Percentiles rank a stretch among this genome's conserved stretches.
Evolutionary conservation across 2,329 filamentous ascomycete genomes (phyloP).

Genomic region (Aspergillus udagawae): DNA sequence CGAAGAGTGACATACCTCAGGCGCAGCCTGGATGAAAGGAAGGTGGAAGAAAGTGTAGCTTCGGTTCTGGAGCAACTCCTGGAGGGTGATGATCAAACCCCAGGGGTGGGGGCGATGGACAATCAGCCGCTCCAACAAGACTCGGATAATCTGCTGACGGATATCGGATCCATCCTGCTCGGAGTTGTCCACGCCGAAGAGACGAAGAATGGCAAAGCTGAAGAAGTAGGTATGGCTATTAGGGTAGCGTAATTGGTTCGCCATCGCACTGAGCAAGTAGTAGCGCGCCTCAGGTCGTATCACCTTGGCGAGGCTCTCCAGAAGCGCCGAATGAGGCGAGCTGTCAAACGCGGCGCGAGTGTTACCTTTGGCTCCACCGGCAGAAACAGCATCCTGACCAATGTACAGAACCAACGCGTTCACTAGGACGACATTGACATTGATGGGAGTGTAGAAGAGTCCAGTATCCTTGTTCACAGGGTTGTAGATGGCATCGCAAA

Average conservation of each 20-base stretch:
- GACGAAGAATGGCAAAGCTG: slow-evolving; percentile 74
- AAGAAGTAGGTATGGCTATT: slow-evolving; percentile 92
- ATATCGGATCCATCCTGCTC: slow-evolving; percentile 72
- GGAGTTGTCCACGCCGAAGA: slow-evolving; percentile 72
- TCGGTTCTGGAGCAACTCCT: slow-evolving; percentile 88
- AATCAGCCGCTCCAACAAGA: slow-evolving; percentile 81
- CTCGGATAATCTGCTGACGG: slow-evolving; percentile 83
- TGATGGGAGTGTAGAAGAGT: slow-evolving; percentile 63
- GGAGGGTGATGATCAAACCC: slow-evolving; percentile 82
- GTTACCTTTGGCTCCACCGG: slow-evolving; percentile 55
- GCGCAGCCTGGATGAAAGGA: slow-evolving; percentile 83
- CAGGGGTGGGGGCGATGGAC: slow-evolving; percentile 92
- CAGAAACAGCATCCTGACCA: slow-evolving; percentile 65
- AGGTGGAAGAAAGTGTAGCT: slow-evolving; percentile 90
- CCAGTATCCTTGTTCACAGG: slow-evolving; percentile 56
- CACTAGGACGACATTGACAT: slow-evolving; percentile 66
- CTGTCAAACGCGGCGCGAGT: slow-evolving; percentile 58
- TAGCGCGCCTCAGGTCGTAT: slow-evolving; percentile 76
- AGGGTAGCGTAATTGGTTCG: slow-evolving; percentile 87
- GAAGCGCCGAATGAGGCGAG: slow-evolving; percentile 64
- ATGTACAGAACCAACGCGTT: slow-evolving; percentile 82
- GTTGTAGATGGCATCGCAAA: slow-evolving; percentile 68
- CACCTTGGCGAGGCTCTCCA: slow-evolving; percentile 73
- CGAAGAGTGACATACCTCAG: slow-evolving; percentile 60
- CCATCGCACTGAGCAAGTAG: slow-evolving; percentile 76